Evolutionary conservation across 352 stramenopile species (phyloP).

Genomic region (Phytophthora pistaciae): DNA sequence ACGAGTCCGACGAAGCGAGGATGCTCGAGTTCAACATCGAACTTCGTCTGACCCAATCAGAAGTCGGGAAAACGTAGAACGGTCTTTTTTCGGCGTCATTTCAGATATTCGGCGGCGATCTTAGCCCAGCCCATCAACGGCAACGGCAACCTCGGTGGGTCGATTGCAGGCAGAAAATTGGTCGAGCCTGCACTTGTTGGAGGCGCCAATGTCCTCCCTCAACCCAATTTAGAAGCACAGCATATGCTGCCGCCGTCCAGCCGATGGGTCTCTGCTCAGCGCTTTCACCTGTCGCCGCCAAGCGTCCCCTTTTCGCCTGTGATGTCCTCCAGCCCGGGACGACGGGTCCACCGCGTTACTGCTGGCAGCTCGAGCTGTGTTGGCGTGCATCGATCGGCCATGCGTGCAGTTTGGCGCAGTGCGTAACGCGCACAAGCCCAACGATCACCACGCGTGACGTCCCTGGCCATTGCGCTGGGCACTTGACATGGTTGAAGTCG

Average conservation of each 20-base stretch:
- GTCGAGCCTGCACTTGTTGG: background rate
- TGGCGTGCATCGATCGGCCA: conserved; percentile 5
- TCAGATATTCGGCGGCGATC: conserved; percentile 22
- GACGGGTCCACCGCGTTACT: conserved; percentile 26
- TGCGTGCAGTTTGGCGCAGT: conserved; percentile 11
- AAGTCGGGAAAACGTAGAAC: conserved; percentile 7
- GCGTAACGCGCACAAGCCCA: conserved; percentile 14
- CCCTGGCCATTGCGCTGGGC: background rate
- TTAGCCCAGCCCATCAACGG: conserved; percentile 24
- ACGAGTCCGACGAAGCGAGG: background rate
- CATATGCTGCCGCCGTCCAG: background rate
- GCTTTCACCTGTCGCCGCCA: conserved; percentile 8
- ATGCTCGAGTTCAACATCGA: conserved; percentile 29
- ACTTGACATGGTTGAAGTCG: background rate
- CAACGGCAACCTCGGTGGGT: background rate
- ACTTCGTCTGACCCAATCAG: conserved; percentile 21
- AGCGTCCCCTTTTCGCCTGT: background rate
- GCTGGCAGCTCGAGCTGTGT: conserved; percentile 2
- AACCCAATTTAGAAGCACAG: background rate
- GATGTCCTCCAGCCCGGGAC: conserved; percentile 4
- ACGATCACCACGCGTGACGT: conserved; percentile 4
- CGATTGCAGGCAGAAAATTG: background rate
- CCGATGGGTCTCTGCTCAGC: conserved; percentile 8
- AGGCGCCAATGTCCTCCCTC: too few relatives aligned
- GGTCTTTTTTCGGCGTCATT: conserved; percentile 28